These are phyloP conservation scores for Penicillium pulvis DNA, from an alignment of 495 filamentous ascomycete genomes.

Conservation along the genomic window DNA sequence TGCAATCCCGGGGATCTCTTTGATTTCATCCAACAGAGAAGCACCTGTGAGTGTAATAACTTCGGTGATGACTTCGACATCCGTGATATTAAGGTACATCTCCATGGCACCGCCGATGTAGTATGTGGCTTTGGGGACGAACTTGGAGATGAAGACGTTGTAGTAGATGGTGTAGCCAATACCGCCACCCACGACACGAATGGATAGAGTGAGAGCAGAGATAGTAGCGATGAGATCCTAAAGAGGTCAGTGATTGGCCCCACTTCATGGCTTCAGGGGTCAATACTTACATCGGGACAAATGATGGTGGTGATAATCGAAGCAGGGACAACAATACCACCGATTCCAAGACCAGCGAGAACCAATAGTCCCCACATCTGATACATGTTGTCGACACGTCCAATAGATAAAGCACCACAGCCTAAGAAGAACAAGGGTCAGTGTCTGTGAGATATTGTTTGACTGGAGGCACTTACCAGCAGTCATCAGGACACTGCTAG, in stretches of 20 bases:
- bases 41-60: constrained; percentile 60
- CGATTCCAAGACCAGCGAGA: constrained; percentile 69
- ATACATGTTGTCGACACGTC: constrained; percentile 58
- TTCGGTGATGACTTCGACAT: constrained; percentile 38
- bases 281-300: constrained; percentile 56
- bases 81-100: constrained; percentile 54
- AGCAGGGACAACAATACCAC: constrained; percentile 72
- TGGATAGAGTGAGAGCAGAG: constrained; percentile 70
- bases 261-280: background rate
- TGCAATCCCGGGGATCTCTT: constrained; percentile 56
- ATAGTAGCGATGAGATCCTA: constrained; percentile 73
- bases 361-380: constrained; percentile 63
- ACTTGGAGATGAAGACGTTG: constrained; percentile 72
- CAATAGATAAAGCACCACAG: constrained; percentile 62
- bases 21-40: constrained; percentile 55
- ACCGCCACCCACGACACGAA: constrained; percentile 69
- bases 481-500: constrained; percentile 67
- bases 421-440: constrained; percentile 34
- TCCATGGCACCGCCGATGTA: constrained; percentile 58
- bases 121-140: constrained; percentile 51
- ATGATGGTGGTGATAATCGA: constrained; percentile 74
- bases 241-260: background rate
- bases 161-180: constrained; percentile 77
- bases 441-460: background rate
- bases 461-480: constrained; percentile 46